A percentile compares a stretch with the other conserved stretches of the same genome.
Evolutionary conservation across 2,329 filamentous ascomycete species (phyloP).

Genomic region (Cercospora citrullina): DNA sequence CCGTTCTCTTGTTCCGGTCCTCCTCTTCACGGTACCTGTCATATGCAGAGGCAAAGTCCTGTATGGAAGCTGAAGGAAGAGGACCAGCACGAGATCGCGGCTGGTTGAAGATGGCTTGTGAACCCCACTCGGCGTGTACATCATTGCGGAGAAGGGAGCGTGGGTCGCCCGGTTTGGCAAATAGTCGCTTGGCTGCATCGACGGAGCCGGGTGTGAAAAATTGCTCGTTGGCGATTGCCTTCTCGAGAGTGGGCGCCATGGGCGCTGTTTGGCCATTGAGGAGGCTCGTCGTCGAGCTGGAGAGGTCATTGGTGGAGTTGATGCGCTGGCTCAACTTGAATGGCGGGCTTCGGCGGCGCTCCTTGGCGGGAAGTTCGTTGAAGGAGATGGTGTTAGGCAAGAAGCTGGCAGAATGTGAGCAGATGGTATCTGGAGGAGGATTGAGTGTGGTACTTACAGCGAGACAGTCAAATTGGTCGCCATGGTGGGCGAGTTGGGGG

Average conservation of each 20-base stretch:
- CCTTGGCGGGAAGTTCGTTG: slow-evolving; percentile 52
- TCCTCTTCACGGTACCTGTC: slow-evolving; percentile 38
- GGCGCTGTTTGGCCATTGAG: slow-evolving; percentile 44
- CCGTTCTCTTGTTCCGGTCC: slow-evolving; percentile 17
- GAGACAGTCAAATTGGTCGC: slow-evolving; percentile 36
- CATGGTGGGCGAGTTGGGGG: slow-evolving; percentile 20
- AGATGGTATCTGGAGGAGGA: slow-evolving; percentile 3
- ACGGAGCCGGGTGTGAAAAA: slow-evolving; percentile 48
- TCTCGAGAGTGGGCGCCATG: slow-evolving; percentile 41
- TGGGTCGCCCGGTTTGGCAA: slow-evolving; percentile 51
- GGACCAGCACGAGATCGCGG: slow-evolving; percentile 73
- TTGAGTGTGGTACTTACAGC: slow-evolving; percentile 34
- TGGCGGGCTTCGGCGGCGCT: slow-evolving; percentile 30
- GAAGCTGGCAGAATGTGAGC: slow-evolving; percentile 59
- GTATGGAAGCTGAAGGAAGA: slow-evolving; percentile 72
- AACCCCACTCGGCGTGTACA: slow-evolving; percentile 74
- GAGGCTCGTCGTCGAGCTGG: slow-evolving; percentile 40
- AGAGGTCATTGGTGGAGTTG: slow-evolving; percentile 14
- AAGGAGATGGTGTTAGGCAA: slow-evolving; percentile 92
- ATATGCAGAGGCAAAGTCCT: slow-evolving; percentile 62
- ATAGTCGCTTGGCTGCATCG: slow-evolving; percentile 53
- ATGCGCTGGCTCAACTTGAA: slow-evolving; percentile 41
- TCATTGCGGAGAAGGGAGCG: slow-evolving; percentile 68
- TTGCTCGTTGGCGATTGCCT: slow-evolving; percentile 33
- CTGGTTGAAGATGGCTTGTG: slow-evolving; percentile 65